A percentile compares a stretch with the other conserved stretches of the same genome.
Conservation (phyloP, 345 rosid species). For the Iberis pinnata region DNA sequence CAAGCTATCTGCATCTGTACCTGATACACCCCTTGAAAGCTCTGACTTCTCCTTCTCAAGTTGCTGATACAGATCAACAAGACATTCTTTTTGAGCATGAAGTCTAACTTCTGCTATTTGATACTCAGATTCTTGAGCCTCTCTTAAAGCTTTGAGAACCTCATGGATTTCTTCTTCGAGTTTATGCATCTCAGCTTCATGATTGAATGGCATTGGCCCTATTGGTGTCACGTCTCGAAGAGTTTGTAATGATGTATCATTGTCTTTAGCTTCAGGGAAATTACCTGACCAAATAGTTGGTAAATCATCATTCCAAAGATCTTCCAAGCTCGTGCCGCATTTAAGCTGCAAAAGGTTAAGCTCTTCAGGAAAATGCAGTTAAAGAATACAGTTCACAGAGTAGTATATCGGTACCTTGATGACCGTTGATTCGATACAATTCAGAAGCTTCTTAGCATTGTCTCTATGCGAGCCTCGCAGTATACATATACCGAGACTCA, state of each 20-base stretch:
- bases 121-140: constrained; percentile 58
- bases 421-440: constrained; percentile 42
- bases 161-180: constrained; percentile 55
- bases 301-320: constrained; percentile 47
- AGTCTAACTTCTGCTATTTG: constrained; percentile 58
- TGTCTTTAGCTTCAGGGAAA: constrained; percentile 27
- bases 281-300: constrained; percentile 42
- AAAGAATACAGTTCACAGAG: neutral
- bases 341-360: constrained; percentile 27
- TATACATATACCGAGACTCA: constrained; percentile 51
- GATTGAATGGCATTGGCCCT: constrained; percentile 36
- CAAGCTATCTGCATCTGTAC: constrained; percentile 31
- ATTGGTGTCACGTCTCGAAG: constrained; percentile 28
- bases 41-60: constrained; percentile 59
- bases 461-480: constrained; percentile 53
- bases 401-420: constrained; percentile 39
- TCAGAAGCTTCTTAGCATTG: constrained; percentile 42
- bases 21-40: constrained; percentile 25
- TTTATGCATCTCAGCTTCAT: constrained; percentile 39
- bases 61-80: constrained; percentile 49
- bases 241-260: constrained; percentile 17
- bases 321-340: constrained; percentile 46
- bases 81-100: constrained; percentile 49
- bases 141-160: constrained; percentile 48
- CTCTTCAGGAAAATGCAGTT: constrained; percentile 7